Percentiles rank a stretch among this genome's conserved stretches.
phyloP scores from a whole-genome alignment of 1,284 basidiomycete species.

The Puccinia polysora region DNA sequence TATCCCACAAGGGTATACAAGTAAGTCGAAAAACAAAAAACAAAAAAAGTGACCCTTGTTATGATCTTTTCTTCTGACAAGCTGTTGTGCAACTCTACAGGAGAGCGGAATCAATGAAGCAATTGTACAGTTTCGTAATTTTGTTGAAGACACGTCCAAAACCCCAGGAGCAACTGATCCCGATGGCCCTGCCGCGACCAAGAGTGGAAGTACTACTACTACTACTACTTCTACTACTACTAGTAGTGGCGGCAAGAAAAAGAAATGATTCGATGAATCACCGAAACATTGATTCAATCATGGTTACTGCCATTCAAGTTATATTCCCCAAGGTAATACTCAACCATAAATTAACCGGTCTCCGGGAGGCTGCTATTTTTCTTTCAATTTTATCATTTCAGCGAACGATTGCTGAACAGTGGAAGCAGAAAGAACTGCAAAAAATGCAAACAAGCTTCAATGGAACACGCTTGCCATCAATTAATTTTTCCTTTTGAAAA shows the following conservation, averaged over 20 bases:
- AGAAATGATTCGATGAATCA: no score
- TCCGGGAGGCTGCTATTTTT: no score
- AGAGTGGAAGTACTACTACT: background rate
- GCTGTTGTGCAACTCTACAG: background rate
- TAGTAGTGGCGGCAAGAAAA: background rate
- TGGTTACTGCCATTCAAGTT: no score
- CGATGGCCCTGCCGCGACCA: background rate
- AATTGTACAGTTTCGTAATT: conserved; percentile 3
- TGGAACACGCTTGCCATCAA: no score
- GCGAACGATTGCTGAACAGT: no score
- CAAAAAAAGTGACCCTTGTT: background rate
- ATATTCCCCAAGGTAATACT: no score
- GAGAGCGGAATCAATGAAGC: conserved; percentile 7
- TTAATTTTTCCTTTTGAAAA: no score
- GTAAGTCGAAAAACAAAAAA: conserved; percentile 8
- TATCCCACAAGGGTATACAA: conserved; percentile 23
- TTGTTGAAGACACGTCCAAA: conserved; percentile 4
- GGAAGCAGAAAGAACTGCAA: no score
- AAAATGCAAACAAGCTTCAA: no score
- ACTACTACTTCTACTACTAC: background rate
- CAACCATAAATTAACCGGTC: no score
- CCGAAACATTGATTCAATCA: no score
- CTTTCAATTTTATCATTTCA: no score
- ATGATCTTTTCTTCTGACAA: background rate
- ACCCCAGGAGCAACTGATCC: background rate